phyloP scores from a whole-genome alignment of 805 yeast genomes.

The Starmerella potacharoeniae region DNA sequence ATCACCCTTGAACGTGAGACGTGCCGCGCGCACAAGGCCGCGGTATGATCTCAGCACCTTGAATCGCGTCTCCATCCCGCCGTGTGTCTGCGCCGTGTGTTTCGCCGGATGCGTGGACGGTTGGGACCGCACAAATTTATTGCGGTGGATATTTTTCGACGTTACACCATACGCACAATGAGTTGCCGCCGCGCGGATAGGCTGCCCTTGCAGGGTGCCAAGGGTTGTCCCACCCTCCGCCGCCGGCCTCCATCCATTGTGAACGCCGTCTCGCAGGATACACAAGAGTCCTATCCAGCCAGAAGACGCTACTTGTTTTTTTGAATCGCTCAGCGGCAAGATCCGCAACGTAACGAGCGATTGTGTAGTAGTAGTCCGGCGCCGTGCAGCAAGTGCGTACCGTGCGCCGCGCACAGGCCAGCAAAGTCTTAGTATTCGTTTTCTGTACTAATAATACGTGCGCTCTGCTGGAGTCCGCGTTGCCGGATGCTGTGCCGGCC shows the following conservation, averaged over 20 bases:
- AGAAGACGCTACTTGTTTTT: too few relatives aligned
- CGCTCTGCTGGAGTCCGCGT: too few relatives aligned
- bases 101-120: not conserved
- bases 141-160: not conserved
- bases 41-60: constrained; percentile 19
- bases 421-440: too few relatives aligned
- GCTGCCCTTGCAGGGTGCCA: not conserved
- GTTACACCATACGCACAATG: not conserved
- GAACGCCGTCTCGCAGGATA: too few relatives aligned
- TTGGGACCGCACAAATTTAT: constrained; percentile 5
- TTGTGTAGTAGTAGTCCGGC: not conserved
- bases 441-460: too few relatives aligned
- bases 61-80: not conserved
- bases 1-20: constrained; percentile 21
- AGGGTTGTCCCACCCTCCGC: too few relatives aligned
- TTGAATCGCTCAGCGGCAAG: too few relatives aligned
- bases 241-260: too few relatives aligned
- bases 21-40: constrained; percentile 20
- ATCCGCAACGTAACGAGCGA: not conserved
- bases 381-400: too few relatives aligned
- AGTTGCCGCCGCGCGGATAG: not conserved
- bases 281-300: too few relatives aligned
- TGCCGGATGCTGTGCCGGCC: not conserved
- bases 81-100: not conserved
- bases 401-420: too few relatives aligned